Evolutionary conservation across 192 early-diverging fungal genomes (phyloP).

Genomic region (Linnemannia zychae): DNA sequence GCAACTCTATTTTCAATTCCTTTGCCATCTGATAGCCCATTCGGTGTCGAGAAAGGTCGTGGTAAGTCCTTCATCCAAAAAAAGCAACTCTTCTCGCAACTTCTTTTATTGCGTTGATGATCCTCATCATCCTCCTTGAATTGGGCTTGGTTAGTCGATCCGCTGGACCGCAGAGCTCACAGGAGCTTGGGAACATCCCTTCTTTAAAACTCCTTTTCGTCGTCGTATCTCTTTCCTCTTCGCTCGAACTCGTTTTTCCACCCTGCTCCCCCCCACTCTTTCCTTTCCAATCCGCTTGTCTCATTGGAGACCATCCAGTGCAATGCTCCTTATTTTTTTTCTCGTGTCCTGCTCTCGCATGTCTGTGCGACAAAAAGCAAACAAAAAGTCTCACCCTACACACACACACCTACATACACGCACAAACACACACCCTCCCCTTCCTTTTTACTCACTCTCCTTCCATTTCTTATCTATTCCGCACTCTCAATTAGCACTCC

Average conservation of each 20-base stretch:
- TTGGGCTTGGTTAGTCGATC: too few relatives aligned
- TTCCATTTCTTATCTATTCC: background rate
- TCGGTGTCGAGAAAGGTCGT: constrained; percentile 29
- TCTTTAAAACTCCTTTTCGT: too few relatives aligned
- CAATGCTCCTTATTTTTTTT: background rate
- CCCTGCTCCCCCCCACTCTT: background rate
- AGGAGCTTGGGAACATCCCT: too few relatives aligned
- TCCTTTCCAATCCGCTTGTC: background rate
- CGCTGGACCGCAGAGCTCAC: too few relatives aligned
- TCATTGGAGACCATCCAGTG: background rate
- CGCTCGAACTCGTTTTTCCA: background rate
- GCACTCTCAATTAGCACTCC: constrained; percentile 5
- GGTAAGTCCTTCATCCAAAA: background rate
- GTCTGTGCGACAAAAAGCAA: background rate
- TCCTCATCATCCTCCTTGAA: background rate
- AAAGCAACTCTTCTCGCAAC: background rate
- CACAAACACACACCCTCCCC: too few relatives aligned
- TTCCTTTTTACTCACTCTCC: background rate
- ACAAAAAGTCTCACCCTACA: background rate
- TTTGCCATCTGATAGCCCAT: constrained; percentile 1
- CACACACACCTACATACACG: too few relatives aligned
- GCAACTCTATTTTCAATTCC: background rate
- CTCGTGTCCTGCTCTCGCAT: background rate
- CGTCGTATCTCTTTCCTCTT: too few relatives aligned
- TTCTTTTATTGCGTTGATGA: too few relatives aligned